Conservation (phyloP, 1,139 yeast species). For the Taiozyma sp. region DNA sequence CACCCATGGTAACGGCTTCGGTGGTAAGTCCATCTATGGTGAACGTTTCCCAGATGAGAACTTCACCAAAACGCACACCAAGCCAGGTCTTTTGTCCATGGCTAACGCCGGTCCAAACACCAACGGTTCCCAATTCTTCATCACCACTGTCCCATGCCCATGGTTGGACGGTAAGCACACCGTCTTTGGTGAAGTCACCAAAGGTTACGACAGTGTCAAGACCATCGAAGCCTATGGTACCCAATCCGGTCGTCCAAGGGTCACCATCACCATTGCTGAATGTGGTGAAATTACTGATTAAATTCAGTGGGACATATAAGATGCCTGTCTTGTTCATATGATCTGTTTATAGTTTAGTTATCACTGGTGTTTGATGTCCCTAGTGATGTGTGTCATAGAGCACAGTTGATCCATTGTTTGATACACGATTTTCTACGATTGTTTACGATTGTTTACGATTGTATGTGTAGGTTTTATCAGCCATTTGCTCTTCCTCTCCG, state of each 20-base stretch:
- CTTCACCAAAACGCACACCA: slow-evolving; percentile 79
- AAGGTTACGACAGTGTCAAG: slow-evolving; percentile 89
- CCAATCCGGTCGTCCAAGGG: slow-evolving; percentile 74
- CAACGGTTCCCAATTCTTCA: slow-evolving; percentile 98
- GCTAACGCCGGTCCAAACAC: slow-evolving; percentile 99
- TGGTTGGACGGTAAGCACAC: slow-evolving; percentile 99
- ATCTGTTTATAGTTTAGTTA: background rate
- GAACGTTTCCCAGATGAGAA: slow-evolving; percentile 94
- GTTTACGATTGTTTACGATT: background rate
- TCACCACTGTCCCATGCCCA: slow-evolving; percentile 92
- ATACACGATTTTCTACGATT: background rate
- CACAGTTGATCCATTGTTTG: background rate
- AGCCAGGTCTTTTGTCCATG: slow-evolving; percentile 96
- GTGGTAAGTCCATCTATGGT: slow-evolving; percentile 99
- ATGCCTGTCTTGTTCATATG: background rate
- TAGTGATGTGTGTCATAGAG: background rate
- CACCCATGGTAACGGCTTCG: slow-evolving; percentile 93
- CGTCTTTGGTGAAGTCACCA: slow-evolving; percentile 95
- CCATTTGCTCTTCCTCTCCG: background rate
- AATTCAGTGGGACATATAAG: background rate
- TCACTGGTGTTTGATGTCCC: background rate
- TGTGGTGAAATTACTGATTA: slow-evolving; percentile 57
- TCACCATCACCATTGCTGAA: slow-evolving; percentile 74
- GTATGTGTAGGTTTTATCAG: background rate
- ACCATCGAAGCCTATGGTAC: slow-evolving; percentile 88